Conservation (phyloP, 805 yeast genomes). For the Candida michaelii region DNA sequence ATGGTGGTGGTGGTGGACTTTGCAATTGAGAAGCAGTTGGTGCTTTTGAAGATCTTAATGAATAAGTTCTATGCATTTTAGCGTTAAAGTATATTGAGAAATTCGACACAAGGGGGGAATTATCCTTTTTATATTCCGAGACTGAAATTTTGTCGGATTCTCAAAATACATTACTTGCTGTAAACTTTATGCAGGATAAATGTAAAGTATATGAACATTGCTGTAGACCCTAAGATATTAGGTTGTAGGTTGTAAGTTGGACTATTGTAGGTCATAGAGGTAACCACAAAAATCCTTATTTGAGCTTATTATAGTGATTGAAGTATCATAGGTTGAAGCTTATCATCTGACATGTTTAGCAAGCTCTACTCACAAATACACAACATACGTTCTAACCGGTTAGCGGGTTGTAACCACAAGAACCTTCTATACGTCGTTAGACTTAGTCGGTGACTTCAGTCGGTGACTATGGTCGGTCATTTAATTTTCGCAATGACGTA, state of each 20-base stretch:
- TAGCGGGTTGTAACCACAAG: neutral
- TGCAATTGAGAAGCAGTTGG: constrained; percentile 96
- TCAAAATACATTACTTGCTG: constrained; percentile 10
- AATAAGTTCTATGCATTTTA: constrained; percentile 95
- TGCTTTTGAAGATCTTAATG: constrained; percentile 91
- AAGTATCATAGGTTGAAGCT: too few species aligned
- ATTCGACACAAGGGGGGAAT: constrained; percentile 3
- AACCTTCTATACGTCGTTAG: neutral
- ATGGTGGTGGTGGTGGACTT: constrained; percentile 93
- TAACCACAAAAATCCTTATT: too few species aligned
- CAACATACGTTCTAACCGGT: too few species aligned
- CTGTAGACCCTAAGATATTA: constrained; percentile 1
- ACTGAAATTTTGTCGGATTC: constrained; percentile 4
- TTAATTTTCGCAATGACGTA: constrained; percentile 5
- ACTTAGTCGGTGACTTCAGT: too few species aligned
- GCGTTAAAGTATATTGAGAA: neutral
- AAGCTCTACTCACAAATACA: too few species aligned
- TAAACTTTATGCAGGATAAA: constrained; percentile 7
- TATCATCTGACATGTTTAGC: too few species aligned
- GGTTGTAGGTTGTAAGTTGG: too few species aligned
- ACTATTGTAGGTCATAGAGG: too few species aligned
- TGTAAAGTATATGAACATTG: constrained; percentile 4
- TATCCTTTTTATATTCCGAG: constrained; percentile 5
- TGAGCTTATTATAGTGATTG: too few species aligned
- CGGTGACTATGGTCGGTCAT: neutral